A percentile compares a stretch with the other conserved stretches of the same genome.
Evolutionary conservation across 306 rosid species (phyloP).

Genomic region (Cucurbita argyrosperma): DNA sequence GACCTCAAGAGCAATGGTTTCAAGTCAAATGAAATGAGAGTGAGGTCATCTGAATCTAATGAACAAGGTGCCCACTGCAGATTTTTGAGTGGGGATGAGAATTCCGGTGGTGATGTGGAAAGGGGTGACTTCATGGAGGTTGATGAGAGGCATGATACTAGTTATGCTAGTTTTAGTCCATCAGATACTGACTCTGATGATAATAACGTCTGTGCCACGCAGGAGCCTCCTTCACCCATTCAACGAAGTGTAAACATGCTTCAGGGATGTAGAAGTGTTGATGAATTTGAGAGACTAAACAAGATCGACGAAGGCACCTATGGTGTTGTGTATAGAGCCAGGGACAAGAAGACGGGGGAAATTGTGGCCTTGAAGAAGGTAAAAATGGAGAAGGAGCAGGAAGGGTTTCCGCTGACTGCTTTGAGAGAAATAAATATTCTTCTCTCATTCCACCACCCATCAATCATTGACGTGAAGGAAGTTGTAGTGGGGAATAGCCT

Average conservation of each 20-base stretch:
- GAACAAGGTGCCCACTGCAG: conserved; percentile 17
- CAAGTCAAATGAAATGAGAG: conserved; percentile 19
- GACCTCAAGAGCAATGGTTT: conserved; percentile 31
- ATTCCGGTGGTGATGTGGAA: conserved; percentile 5
- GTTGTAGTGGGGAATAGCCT: conserved; percentile 51
- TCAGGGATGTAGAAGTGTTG: conserved; percentile 60
- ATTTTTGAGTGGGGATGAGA: conserved; percentile 13
- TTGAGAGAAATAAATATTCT: conserved; percentile 95
- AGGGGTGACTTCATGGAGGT: conserved; percentile 5
- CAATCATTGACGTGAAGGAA: conserved; percentile 77
- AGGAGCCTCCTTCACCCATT: conserved; percentile 8
- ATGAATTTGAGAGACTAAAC: conserved; percentile 66
- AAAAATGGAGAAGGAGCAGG: conserved; percentile 60
- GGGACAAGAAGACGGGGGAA: conserved; percentile 67
- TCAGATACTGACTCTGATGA: conserved; percentile 22
- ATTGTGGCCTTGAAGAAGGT: conserved; percentile 87
- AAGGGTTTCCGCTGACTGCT: conserved; percentile 74
- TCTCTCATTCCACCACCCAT: conserved; percentile 62
- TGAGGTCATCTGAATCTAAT: conserved; percentile 24
- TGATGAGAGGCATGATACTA: conserved; percentile 12
- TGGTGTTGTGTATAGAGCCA: conserved; percentile 87
- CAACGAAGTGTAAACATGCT: conserved; percentile 47
- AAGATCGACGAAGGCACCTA: conserved; percentile 93
- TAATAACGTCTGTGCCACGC: conserved; percentile 1
- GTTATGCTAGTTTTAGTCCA: neutral